Base-by-base conservation (phyloP, 306 rosid species). In the Inga leiocalycina region DNA sequence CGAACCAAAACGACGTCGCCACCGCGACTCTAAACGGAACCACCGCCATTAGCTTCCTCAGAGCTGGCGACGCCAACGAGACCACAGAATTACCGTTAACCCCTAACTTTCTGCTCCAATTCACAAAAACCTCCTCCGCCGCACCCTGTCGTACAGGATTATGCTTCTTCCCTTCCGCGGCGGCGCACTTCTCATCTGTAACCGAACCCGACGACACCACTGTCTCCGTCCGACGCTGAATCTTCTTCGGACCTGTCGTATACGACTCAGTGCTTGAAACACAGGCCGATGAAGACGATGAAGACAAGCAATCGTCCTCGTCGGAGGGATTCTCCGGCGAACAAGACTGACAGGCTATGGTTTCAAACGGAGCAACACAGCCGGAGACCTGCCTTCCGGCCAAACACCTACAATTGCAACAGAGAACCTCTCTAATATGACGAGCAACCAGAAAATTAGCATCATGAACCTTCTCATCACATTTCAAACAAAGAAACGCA, bases 1-100 rank as follows among this genome's bases (percentile, higher is more conserved):
- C 94, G 37, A 79, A 79, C 97, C 97, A 93, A 84, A 93, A 88
- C 91, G 97, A 86, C 91, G 91, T 82, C 87, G 97, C 91, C 1
- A 85, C 77, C 3, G 74, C 81, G 66, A 91, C 95, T 65, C 88
- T 84, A 49, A 79, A 77, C 37, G 94, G 91, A 41, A 87, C 76
- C 3, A 17, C 62, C 57, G 56, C 49, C 86, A 85, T 71, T 86
- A 85, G 75, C 77, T 62, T 84, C 12, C 45, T 62, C 0, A 88
- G 12, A 7, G 88, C 88, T 9, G 44, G 64, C 52, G 68, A 62
- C 73, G 83, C 85, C 79, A 81, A 22, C 6, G 54, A 35, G 22
- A 39, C 44, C 17, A 72, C 73, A 54, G 41, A 44, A 13, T 66
- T 32, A 0, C 85, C 74, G 15, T 85, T 49, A 32, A 37, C 79